Percentiles rank a stretch among this genome's conserved stretches.
Conservation (phyloP, 2,329 filamentous ascomycete species). For the Sarocladium brachiariae region DNA sequence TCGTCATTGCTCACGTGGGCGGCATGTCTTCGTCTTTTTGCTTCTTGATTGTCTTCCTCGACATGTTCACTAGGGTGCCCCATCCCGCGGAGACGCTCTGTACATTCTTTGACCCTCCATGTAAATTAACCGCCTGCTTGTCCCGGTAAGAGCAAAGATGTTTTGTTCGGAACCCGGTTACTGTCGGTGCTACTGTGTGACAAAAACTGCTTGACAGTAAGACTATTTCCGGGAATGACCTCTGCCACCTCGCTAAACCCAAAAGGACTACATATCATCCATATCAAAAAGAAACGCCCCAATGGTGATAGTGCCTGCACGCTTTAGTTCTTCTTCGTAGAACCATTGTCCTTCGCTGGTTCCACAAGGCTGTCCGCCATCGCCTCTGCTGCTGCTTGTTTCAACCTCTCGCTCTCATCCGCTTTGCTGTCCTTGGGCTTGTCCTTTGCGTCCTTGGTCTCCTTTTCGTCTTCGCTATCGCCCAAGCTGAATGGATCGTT, state of each 20-base stretch:
- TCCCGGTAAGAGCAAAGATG: too few relatives aligned
- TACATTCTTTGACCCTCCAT: not conserved
- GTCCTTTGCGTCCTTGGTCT: conserved; percentile 34
- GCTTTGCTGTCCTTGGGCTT: conserved; percentile 48
- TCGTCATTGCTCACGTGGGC: conserved; percentile 9
- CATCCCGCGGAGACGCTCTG: not conserved
- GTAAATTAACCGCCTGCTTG: too few relatives aligned
- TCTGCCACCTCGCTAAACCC: not conserved
- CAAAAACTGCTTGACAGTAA: too few relatives aligned
- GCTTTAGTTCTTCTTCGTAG: conserved; percentile 7
- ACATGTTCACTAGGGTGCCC: not conserved
- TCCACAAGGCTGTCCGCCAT: conserved; percentile 51
- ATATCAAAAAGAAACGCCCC: not conserved
- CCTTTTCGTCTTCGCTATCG: conserved; percentile 89
- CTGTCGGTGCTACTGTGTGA: too few relatives aligned
- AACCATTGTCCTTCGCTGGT: conserved; percentile 18
- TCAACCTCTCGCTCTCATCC: conserved; percentile 55
- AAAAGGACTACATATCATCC: not conserved
- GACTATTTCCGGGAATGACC: not conserved
- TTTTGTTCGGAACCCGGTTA: not conserved
- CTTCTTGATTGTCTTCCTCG: not conserved
- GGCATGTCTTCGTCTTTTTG: not conserved
- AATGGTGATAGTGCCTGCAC: too few relatives aligned
- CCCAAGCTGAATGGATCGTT: conserved; percentile 96
- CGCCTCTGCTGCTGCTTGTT: conserved; percentile 57